phyloP scores from a whole-genome alignment of 345 rosid species.

The Populus euphratica region DNA sequence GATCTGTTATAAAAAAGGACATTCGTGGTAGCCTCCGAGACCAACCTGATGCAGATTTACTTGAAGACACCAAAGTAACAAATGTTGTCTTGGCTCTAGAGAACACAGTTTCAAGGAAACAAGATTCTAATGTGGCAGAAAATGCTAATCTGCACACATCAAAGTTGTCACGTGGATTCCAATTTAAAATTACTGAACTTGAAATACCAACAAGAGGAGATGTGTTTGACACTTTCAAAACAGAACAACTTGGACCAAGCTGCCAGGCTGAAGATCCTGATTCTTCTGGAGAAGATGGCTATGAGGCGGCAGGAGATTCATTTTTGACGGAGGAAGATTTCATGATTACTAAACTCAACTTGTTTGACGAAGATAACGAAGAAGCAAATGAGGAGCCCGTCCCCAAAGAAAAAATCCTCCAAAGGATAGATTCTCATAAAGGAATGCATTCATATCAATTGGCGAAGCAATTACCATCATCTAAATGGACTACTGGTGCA shows the following conservation, averaged over 20 bases:
- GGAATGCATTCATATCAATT: conserved; percentile 67
- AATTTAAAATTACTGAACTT: conserved; percentile 38
- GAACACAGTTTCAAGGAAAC: conserved; percentile 17
- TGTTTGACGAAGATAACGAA: conserved; percentile 54
- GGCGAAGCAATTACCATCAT: conserved; percentile 57
- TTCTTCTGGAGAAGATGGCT: conserved; percentile 51
- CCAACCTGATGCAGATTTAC: conserved; percentile 29
- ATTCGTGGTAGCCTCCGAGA: conserved; percentile 20
- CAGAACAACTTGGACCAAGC: conserved; percentile 13
- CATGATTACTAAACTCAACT: conserved; percentile 51
- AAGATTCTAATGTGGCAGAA: conserved; percentile 10
- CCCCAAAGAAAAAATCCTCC: conserved; percentile 67
- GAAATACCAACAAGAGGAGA: conserved; percentile 32
- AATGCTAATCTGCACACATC: conserved; percentile 19
- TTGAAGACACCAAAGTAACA: conserved; percentile 21
- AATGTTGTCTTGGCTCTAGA: conserved; percentile 15
- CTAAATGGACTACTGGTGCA: conserved; percentile 86
- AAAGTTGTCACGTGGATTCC: conserved; percentile 28
- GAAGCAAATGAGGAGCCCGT: conserved; percentile 51
- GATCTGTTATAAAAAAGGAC: conserved; percentile 20
- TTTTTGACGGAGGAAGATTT: conserved; percentile 64
- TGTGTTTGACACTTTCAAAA: conserved; percentile 16
- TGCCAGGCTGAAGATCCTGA: conserved; percentile 11
- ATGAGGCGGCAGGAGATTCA: conserved; percentile 74
- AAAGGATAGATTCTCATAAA: conserved; percentile 74